phyloP scores from a whole-genome alignment of 768 basidiomycete species.

The Naganishia friedmannii region DNA sequence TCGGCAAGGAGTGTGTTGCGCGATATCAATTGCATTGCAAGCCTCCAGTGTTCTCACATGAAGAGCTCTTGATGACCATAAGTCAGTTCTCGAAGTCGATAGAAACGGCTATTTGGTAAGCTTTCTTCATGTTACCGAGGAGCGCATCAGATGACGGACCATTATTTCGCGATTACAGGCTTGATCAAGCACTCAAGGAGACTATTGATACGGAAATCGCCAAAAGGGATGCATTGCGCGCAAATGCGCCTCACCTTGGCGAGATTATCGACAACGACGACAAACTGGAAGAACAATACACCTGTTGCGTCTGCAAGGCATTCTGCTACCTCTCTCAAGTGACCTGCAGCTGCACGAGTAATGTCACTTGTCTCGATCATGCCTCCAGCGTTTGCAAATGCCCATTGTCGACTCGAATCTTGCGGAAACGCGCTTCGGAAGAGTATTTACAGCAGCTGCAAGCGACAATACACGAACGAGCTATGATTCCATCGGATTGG shows the following conservation, averaged over 20 bases:
- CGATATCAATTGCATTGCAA: constrained; percentile 88
- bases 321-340: constrained; percentile 95
- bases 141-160: constrained; percentile 19
- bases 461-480: constrained; percentile 66
- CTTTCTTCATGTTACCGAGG: constrained; percentile 22
- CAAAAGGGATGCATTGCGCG: constrained; percentile 64
- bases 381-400: constrained; percentile 71
- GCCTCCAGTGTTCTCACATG: constrained; percentile 95
- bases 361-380: constrained; percentile 84
- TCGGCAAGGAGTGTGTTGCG: constrained; percentile 80
- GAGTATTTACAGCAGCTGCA: constrained; percentile 69
- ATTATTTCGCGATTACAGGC: constrained; percentile 57
- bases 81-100: constrained; percentile 90
- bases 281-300: constrained; percentile 88
- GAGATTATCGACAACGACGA: constrained; percentile 77
- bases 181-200: constrained; percentile 75
- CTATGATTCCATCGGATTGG: constrained; percentile 73
- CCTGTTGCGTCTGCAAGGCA: constrained; percentile 85
- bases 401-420: constrained; percentile 58
- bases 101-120: constrained; percentile 87
- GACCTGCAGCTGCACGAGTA: constrained; percentile 69
- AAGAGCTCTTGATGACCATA: constrained; percentile 94
- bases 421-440: constrained; percentile 80
- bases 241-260: constrained; percentile 56
- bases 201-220: constrained; percentile 82